A percentile compares a stretch with the other conserved stretches of the same genome.
Evolutionary conservation across 306 rosid species (phyloP).

Genomic region (Rosa lucieae): DNA sequence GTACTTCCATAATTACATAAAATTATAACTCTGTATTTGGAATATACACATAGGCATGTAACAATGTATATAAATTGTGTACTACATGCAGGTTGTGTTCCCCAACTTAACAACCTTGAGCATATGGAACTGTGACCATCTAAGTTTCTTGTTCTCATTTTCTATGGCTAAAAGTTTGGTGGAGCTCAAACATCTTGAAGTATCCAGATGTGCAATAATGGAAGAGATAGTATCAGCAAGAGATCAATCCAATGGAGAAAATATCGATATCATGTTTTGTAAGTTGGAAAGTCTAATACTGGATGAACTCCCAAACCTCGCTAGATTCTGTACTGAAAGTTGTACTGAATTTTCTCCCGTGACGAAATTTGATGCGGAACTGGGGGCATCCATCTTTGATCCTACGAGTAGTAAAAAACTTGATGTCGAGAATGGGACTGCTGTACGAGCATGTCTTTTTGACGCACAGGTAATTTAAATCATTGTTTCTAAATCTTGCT

Average conservation of each 20-base stretch:
- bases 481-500: not conserved
- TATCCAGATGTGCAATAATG: not conserved
- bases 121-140: not conserved
- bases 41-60: too few species aligned
- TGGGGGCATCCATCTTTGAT: not conserved
- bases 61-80: not conserved
- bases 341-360: not conserved
- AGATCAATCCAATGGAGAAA: not conserved
- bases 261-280: not conserved
- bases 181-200: not conserved
- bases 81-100: not conserved
- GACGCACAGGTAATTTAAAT: not conserved
- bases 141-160: not conserved
- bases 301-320: rapidly evolving
- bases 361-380: not conserved
- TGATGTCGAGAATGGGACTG: not conserved
- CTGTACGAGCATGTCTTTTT: not conserved
- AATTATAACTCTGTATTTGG: not conserved
- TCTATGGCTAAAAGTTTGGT: not conserved
- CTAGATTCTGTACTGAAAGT: not conserved
- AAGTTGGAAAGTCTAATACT: not conserved
- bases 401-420: not conserved
- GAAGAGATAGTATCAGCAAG: not conserved
- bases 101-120: not conserved
- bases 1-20: not conserved